Evolutionary conservation across 2,329 filamentous ascomycete genomes (phyloP), one percentile per base, ranked within the genome.

Genomic region (Fusarium bactridioides): DNA sequence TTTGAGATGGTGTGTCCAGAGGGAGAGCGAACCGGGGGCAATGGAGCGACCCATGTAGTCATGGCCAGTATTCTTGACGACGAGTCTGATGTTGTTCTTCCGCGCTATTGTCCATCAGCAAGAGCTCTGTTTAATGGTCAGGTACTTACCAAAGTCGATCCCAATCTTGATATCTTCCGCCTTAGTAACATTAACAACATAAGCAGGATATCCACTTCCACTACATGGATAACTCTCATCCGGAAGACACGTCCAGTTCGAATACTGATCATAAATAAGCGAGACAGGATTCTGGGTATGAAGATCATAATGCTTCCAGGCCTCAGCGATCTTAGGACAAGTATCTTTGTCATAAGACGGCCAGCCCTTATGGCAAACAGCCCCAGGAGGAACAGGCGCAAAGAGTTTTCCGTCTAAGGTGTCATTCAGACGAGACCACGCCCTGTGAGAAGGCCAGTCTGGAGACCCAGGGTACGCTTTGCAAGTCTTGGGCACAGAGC

Each of bases 1-100:
- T 27, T 82, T 82, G 50, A 89, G 79, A 65, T 87, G 78, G 58
- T 86, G 87, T 0, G 83, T 84, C 88, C 87, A 89, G 63, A 89
- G 84, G 2, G 83, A 87, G 2, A 90, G 78, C 0, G 87, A 84
- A 4, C 88, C 87, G 0, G 83, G 83, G 1, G 83, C 84, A n/a
- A 81, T 80, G 11, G 83, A 86, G 4, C 84, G 82, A 5, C 85
- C 85, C 12, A 84, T 74, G 38, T 82, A 84, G 55, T 87, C 84
- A 27, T 86, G 82, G 23, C 84, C 80, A 2, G 80, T 82, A 37
- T 79, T 80, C 54, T 83, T 85, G 35, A 86, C 74, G 5, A 81
- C 72, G 21, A 86, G 77, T 13, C 85, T 80, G 38, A 87, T 71
- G 38, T 85, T 82, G 40, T 84, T 76, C 35, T 82, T 79, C 3